Evolutionary conservation across 163 green algal species (phyloP).

Genomic region (Chloromonas sp.): DNA sequence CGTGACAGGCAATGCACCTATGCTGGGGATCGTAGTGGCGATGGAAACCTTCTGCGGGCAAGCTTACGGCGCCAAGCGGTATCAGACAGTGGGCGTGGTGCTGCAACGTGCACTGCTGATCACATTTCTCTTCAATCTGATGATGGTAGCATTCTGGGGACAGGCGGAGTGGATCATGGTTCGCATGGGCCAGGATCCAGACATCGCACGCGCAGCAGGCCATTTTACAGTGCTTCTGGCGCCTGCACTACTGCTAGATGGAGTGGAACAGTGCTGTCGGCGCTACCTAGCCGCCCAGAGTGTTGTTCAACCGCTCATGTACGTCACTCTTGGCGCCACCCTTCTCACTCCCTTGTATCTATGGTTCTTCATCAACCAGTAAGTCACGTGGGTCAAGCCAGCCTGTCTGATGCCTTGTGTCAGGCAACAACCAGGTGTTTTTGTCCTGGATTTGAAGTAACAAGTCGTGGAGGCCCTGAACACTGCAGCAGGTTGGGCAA

Average conservation of each 20-base stretch:
- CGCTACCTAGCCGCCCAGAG: background rate
- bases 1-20: conserved; percentile 46
- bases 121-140: conserved; percentile 35
- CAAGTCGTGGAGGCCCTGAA: no score
- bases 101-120: conserved; percentile 49
- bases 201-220: conserved; percentile 35
- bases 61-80: conserved; percentile 42
- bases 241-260: conserved; percentile 47
- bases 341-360: conserved; percentile 50
- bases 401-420: no score
- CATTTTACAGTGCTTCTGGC: conserved; percentile 47
- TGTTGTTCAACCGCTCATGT: conserved; percentile 44
- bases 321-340: conserved; percentile 48
- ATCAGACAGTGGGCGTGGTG: conserved; percentile 44
- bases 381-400: background rate
- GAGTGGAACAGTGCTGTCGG: conserved; percentile 4
- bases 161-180: conserved; percentile 36
- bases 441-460: no score
- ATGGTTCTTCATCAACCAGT: conserved; percentile 40
- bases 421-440: no score
- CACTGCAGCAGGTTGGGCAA: no score
- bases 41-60: conserved; percentile 58
- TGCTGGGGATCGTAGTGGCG: conserved; percentile 49
- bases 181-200: conserved; percentile 43
- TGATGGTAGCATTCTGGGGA: background rate